A percentile compares a stretch with the other conserved stretches of the same genome.
Evolutionary conservation across 1,139 yeast genomes (phyloP).

Genomic region (Yamadazyma mexicana): DNA sequence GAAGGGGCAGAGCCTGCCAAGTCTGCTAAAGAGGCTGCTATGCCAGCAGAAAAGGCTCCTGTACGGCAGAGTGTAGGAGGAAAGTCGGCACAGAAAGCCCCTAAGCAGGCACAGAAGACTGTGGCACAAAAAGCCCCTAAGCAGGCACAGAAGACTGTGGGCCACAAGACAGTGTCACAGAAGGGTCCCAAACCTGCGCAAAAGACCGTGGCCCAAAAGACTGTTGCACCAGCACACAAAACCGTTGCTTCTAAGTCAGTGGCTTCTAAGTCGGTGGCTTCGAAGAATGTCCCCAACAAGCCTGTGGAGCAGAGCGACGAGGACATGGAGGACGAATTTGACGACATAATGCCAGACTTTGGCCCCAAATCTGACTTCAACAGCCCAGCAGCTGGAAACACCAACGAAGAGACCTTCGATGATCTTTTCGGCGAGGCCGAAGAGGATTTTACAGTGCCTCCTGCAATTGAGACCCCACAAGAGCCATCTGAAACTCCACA

Average conservation of each 20-base stretch:
- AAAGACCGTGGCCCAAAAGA: not conserved
- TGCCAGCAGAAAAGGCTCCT: not conserved
- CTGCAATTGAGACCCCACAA: no score
- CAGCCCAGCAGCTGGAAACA: not conserved
- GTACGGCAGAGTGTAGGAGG: not conserved
- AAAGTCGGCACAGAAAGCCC: slow-evolving; percentile 1
- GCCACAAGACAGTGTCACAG: not conserved
- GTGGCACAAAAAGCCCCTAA: not conserved
- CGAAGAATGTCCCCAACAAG: not conserved
- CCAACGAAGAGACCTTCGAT: not conserved
- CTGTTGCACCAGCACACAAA: not conserved
- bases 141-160: not conserved
- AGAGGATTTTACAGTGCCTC: not conserved
- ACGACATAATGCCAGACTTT: not conserved
- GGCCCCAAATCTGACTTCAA: no score
- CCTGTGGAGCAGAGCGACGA: not conserved
- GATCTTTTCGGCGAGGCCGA: not conserved
- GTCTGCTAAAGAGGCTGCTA: not conserved
- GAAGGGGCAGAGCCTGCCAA: not conserved
- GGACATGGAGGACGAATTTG: not conserved
- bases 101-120: not conserved
- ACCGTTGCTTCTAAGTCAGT: not conserved
- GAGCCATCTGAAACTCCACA: no score
- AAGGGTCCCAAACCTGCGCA: not conserved
- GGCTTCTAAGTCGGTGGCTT: not conserved